Conservation (phyloP, 2,329 filamentous ascomycete genomes). For the Fusarium proliferatum region DNA sequence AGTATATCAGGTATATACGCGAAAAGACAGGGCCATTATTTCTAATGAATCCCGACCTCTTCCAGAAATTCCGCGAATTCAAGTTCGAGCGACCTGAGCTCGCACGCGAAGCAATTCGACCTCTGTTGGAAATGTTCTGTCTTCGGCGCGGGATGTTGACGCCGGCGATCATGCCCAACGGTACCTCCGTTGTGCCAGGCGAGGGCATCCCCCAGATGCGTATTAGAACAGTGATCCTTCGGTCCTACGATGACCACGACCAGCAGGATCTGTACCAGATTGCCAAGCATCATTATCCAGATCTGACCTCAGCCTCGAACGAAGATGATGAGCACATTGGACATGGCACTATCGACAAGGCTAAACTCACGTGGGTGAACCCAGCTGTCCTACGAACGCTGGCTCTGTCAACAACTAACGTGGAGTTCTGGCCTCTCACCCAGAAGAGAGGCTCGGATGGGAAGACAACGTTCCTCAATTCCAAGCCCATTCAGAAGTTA, state of each 20-base stretch:
- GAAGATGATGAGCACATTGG: not conserved
- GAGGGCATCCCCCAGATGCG: accelerated
- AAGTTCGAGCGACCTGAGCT: accelerated
- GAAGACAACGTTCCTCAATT: not conserved
- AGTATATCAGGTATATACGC: accelerated
- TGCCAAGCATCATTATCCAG: no score
- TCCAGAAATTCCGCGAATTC: accelerated
- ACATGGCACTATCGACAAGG: not conserved
- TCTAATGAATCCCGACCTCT: accelerated
- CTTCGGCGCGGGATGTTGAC: not conserved
- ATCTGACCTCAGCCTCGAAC: no score
- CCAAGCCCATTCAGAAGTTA: accelerated
- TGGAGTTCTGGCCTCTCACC: not conserved
- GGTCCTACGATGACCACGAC: accelerated
- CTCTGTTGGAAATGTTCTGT: not conserved
- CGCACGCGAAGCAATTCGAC: accelerated
- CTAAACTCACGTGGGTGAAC: not conserved
- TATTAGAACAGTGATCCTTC: accelerated
- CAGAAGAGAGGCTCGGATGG: not conserved
- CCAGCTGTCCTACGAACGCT: not conserved
- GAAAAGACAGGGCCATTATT: accelerated
- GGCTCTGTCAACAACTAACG: not conserved
- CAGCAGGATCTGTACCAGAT: accelerated
- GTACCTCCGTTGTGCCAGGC: accelerated
- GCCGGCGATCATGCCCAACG: accelerated